A percentile compares a stretch with the other conserved stretches of the same genome.
These are phyloP conservation scores for Annulohypoxylon maeteangense DNA, from an alignment of 495 filamentous ascomycete genomes.

Conservation along the genomic window DNA sequence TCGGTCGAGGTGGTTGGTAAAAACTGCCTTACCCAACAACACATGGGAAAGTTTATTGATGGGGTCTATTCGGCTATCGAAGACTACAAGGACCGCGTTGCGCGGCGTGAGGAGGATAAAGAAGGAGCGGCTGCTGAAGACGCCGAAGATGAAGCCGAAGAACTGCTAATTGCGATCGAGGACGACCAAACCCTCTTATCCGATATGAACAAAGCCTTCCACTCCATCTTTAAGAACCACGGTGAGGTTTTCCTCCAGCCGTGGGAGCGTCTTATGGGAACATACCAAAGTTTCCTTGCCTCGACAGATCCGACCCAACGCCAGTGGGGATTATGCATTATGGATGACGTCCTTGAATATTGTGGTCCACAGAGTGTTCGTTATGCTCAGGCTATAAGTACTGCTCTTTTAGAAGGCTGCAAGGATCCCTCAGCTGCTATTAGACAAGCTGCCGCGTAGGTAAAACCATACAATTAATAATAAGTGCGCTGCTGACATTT, in stretches of 20 bases:
- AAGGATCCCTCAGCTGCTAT: conserved; percentile 87
- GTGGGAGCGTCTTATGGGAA: conserved; percentile 85
- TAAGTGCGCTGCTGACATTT: conserved; percentile 8
- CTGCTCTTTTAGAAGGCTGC: conserved; percentile 84
- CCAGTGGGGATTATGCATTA: conserved; percentile 98
- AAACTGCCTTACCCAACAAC: conserved; percentile 76
- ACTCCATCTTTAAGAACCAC: conserved; percentile 98
- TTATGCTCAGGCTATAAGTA: conserved; percentile 84
- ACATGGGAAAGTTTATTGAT: conserved; percentile 89
- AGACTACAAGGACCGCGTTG: conserved; percentile 90
- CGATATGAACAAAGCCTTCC: conserved; percentile 99
- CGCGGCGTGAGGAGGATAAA: conserved; percentile 79
- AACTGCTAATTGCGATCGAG: conserved; percentile 88
- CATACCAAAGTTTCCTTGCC: conserved; percentile 86
- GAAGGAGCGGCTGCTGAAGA: conserved; percentile 78
- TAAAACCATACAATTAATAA: background rate
- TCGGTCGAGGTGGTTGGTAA: conserved; percentile 93
- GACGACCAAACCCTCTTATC: conserved; percentile 97
- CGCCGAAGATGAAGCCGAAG: conserved; percentile 83
- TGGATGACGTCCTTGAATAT: conserved; percentile 98
- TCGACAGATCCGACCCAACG: conserved; percentile 89
- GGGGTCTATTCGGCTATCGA: conserved; percentile 83
- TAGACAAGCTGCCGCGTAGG: conserved; percentile 85
- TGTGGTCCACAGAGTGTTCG: conserved; percentile 85
- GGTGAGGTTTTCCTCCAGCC: conserved; percentile 81